Evolutionary conservation across 129 eudicot species (phyloP).

Genomic region (Heracleum sosnowskyi): DNA sequence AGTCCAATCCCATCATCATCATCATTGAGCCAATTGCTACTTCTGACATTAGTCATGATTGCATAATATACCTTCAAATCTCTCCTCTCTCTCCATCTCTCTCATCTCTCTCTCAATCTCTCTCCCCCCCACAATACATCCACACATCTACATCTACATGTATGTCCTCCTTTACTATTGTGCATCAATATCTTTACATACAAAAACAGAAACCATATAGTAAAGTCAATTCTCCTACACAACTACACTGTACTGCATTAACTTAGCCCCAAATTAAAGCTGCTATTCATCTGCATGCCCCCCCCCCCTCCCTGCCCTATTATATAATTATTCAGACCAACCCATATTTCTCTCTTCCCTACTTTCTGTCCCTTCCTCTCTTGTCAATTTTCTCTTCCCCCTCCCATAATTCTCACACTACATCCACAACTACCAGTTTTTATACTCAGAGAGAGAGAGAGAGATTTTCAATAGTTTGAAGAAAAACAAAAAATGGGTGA

Average conservation of each 20-base stretch:
- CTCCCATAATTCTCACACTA: not conserved
- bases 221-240: slow-evolving; percentile 27
- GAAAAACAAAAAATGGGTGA: slow-evolving; percentile 23
- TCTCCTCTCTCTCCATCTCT: slow-evolving; percentile 4
- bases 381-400: slow-evolving; percentile 4
- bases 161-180: not conserved
- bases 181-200: not conserved
- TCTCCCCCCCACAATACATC: not conserved
- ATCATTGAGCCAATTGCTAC: slow-evolving; percentile 52
- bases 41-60: slow-evolving; percentile 66
- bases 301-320: not conserved
- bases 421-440: slow-evolving; percentile 8
- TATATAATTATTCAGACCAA: slow-evolving; percentile 13
- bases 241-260: slow-evolving; percentile 18
- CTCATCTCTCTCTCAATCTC: not conserved
- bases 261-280: slow-evolving; percentile 24
- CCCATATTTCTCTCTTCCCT: slow-evolving; percentile 22
- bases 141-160: not conserved
- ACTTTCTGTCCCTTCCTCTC: slow-evolving; percentile 37
- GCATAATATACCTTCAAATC: slow-evolving; percentile 35
- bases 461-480: not conserved
- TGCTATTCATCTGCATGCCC: slow-evolving; percentile 7
- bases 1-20: slow-evolving; percentile 64
- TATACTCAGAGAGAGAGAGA: slow-evolving; percentile 21
- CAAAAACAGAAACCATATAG: slow-evolving; percentile 22